phyloP scores from a whole-genome alignment of 306 rosid genomes.

The Luffa aegyptiaca region DNA sequence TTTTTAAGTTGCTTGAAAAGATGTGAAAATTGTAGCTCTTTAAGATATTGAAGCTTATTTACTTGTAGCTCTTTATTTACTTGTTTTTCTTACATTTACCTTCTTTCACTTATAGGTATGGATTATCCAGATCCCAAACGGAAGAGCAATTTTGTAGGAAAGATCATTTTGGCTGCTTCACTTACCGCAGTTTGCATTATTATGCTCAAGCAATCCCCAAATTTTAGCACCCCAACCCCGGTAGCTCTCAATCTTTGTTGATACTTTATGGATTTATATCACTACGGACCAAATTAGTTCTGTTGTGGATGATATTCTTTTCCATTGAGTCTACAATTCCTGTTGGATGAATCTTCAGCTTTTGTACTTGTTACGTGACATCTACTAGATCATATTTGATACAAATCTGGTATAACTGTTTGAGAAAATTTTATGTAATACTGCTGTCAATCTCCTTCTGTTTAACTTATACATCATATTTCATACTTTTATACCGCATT shows the following conservation, averaged over 20 bases:
- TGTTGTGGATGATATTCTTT: not conserved
- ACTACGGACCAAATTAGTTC: not conserved
- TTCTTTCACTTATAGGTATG: conserved; percentile 44
- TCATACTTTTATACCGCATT: not conserved
- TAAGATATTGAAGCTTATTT: conserved; percentile 1
- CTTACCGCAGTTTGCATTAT: conserved; percentile 67
- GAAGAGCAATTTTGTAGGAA: conserved; percentile 62
- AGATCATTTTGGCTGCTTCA: conserved; percentile 61
- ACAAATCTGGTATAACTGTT: not conserved
- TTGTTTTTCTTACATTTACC: not conserved
- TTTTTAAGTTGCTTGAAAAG: not conserved
- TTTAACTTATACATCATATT: not conserved
- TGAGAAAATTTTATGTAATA: not conserved
- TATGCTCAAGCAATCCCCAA: conserved; percentile 76
- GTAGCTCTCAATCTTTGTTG: conserved; percentile 25
- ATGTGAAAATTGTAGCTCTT: not conserved
- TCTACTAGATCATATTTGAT: not conserved
- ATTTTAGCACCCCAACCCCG: conserved; percentile 59
- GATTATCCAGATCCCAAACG: conserved; percentile 75
- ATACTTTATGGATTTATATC: not conserved
- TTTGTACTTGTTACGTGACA: not conserved
- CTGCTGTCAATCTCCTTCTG: not conserved
- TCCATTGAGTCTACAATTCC: not conserved
- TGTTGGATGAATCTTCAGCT: not conserved
- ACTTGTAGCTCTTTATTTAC: not conserved